phyloP scores from a whole-genome alignment of 2,329 filamentous ascomycete species.

The Talaromyces sp. region DNA sequence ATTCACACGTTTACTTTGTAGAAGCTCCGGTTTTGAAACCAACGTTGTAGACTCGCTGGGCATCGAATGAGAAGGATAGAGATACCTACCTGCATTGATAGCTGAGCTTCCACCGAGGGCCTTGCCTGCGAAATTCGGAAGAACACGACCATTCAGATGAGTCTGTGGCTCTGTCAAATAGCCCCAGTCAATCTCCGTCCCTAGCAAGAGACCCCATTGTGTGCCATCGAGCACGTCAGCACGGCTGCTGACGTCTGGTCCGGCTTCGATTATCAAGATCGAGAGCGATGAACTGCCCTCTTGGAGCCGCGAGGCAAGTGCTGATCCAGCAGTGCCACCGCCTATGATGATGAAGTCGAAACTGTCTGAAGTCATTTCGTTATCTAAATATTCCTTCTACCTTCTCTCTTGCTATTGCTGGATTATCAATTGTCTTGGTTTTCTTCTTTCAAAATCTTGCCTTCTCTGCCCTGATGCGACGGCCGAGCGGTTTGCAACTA shows the following conservation, averaged over 20 bases:
- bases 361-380: conserved; percentile 11
- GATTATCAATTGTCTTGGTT: too few relatives aligned
- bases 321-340: conserved; percentile 26
- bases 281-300: conserved; percentile 16
- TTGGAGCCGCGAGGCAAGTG: conserved; percentile 27
- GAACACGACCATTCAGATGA: conserved; percentile 22
- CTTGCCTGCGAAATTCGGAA: conserved; percentile 28
- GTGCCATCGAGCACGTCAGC: conserved; percentile 7
- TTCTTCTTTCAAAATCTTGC: too few relatives aligned
- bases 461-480: too few relatives aligned
- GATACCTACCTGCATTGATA: conserved; percentile 26
- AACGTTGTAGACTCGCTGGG: too few relatives aligned
- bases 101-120: conserved; percentile 25
- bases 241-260: conserved; percentile 19
- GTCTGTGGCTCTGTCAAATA: conserved; percentile 29
- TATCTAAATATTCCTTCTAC: too few relatives aligned
- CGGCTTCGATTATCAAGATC: conserved; percentile 32
- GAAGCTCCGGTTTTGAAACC: too few relatives aligned
- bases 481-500: too few relatives aligned
- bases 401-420: too few relatives aligned
- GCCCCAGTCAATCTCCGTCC: conserved; percentile 29
- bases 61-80: too few relatives aligned
- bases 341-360: conserved; percentile 25
- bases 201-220: conserved; percentile 20
- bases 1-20: not conserved